Evolutionary conservation across 179 eudicot species (phyloP).

Genomic region (Pouteria campechiana): DNA sequence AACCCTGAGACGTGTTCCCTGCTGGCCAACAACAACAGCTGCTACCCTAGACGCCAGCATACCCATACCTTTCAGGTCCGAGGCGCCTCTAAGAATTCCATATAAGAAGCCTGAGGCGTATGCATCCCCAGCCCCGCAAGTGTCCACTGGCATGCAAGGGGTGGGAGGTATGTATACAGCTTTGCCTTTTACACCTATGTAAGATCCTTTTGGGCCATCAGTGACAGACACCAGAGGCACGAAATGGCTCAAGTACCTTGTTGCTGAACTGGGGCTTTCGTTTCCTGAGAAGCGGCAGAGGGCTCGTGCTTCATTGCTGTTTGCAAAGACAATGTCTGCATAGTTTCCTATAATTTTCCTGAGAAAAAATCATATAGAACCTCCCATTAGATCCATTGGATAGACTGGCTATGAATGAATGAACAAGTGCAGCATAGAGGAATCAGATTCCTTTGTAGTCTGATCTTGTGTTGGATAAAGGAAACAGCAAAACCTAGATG

Average conservation of each 20-base stretch:
- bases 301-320: slow-evolving; percentile 82
- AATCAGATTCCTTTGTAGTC: no score
- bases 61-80: slow-evolving; percentile 75
- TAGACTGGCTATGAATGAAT: no score
- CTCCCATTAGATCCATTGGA: no score
- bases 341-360: slow-evolving; percentile 90
- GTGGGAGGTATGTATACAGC: slow-evolving; percentile 82
- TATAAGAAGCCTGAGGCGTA: slow-evolving; percentile 85
- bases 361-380: no score
- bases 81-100: slow-evolving; percentile 56
- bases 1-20: slow-evolving; percentile 88
- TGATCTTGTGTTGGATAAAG: no score
- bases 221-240: slow-evolving; percentile 91
- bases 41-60: slow-evolving; percentile 77
- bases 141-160: slow-evolving; percentile 78
- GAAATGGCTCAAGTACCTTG: slow-evolving; percentile 89
- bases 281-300: slow-evolving; percentile 63
- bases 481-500: no score
- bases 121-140: slow-evolving; percentile 98
- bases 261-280: slow-evolving; percentile 60
- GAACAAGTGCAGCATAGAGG: no score
- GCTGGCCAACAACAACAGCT: slow-evolving; percentile 89
- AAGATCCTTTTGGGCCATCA: slow-evolving; percentile 83
- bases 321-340: slow-evolving; percentile 80
- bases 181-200: slow-evolving; percentile 85